A percentile compares a stretch with the other conserved stretches of the same genome.
Evolutionary conservation across 441 rosid genomes (phyloP).

Genomic region (Adansonia grandidieri): DNA sequence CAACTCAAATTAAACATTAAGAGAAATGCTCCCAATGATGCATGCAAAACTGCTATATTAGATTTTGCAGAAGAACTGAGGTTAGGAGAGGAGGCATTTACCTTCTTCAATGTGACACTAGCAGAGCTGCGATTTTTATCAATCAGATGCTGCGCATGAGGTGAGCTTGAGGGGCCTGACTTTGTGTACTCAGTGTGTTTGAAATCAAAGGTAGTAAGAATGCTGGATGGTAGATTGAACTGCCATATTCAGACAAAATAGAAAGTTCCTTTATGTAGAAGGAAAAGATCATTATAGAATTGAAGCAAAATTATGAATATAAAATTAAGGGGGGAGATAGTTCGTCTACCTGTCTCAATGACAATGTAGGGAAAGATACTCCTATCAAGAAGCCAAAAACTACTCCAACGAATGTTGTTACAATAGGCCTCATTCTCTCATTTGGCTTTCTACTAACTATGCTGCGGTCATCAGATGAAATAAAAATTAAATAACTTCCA

Average conservation of each 20-base stretch:
- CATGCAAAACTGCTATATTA: background rate
- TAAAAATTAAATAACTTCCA: slow-evolving; percentile 18
- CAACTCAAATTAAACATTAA: slow-evolving; percentile 9
- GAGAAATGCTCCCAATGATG: background rate
- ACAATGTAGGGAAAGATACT: slow-evolving; percentile 70
- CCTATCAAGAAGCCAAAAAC: slow-evolving; percentile 83
- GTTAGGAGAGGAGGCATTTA: slow-evolving; percentile 39
- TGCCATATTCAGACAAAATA: slow-evolving; percentile 41
- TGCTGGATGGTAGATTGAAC: slow-evolving; percentile 66
- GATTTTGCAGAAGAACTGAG: slow-evolving; percentile 14
- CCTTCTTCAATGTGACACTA: slow-evolving; percentile 58
- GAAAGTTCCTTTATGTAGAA: slow-evolving; percentile 18
- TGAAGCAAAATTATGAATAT: slow-evolving; percentile 1
- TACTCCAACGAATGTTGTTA: slow-evolving; percentile 73
- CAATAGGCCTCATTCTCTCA: slow-evolving; percentile 70
- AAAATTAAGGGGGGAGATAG: slow-evolving; percentile 6
- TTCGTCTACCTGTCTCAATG: slow-evolving; percentile 66
- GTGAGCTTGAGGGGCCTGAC: slow-evolving; percentile 47
- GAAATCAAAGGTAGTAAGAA: slow-evolving; percentile 54
- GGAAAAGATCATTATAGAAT: background rate
- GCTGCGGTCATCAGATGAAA: slow-evolving; percentile 49
- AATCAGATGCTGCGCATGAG: background rate
- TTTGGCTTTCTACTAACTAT: slow-evolving; percentile 61
- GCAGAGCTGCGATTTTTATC: slow-evolving; percentile 29
- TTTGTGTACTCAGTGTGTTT: slow-evolving; percentile 49